These are phyloP conservation scores for Aurifilum marmelostoma DNA, from an alignment of 2,329 filamentous ascomycete species.

Conservation along the genomic window DNA sequence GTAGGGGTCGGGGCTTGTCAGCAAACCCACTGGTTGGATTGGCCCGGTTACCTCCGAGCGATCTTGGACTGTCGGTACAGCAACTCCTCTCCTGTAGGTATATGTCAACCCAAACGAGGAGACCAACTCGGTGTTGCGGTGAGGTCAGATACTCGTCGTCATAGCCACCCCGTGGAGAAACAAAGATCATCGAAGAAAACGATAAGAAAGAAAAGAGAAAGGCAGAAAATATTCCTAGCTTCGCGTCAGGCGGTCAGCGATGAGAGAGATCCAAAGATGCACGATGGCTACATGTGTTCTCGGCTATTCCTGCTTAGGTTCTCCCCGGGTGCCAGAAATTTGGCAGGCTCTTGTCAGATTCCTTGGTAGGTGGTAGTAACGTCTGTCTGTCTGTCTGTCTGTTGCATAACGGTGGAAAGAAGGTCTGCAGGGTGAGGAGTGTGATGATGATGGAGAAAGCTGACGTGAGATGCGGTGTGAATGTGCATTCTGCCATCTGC, in stretches of 20 bases:
- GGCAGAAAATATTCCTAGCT: too few species aligned
- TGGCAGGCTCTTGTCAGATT: background rate
- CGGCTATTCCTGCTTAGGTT: background rate
- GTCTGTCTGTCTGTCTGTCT: background rate
- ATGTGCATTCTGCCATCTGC: slow-evolving; percentile 12
- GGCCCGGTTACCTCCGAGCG: background rate
- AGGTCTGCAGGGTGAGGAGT: background rate
- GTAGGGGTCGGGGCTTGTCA: slow-evolving; percentile 1
- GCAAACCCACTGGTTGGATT: slow-evolving; percentile 1
- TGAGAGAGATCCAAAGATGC: too few species aligned
- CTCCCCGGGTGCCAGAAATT: background rate
- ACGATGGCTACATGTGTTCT: background rate
- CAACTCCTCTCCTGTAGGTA: background rate
- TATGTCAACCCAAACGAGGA: too few species aligned
- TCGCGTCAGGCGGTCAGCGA: background rate
- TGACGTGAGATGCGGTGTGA: slow-evolving; percentile 27
- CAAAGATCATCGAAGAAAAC: too few species aligned
- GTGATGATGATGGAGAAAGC: slow-evolving; percentile 13
- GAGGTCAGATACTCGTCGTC: slow-evolving; percentile 2
- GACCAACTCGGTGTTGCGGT: background rate
- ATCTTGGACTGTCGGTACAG: background rate
- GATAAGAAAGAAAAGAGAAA: background rate
- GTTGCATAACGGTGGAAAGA: background rate
- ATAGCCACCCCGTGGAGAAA: background rate
- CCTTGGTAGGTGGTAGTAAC: background rate